phyloP scores from a whole-genome alignment of 345 rosid species.

The Citrus unshiu region DNA sequence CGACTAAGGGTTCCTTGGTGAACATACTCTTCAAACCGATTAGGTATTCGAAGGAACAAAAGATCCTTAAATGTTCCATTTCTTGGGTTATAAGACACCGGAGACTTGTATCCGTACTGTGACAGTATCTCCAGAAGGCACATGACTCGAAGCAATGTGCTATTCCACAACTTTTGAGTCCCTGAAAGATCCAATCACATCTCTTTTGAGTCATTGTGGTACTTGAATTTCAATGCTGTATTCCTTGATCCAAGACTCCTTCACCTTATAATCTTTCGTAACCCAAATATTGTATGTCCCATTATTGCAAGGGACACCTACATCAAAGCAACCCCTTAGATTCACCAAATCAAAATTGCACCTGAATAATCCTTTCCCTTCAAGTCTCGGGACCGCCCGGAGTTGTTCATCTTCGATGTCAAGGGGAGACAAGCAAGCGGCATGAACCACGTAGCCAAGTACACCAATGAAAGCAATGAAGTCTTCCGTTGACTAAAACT shows the following conservation, averaged over 20 bases:
- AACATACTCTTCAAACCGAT: neutral
- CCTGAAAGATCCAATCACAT: neutral
- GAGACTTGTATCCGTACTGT: too few species aligned
- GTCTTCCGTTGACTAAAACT: slow-evolving; percentile 26
- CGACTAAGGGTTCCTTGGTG: neutral
- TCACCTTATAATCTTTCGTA: slow-evolving; percentile 21
- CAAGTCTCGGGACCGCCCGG: slow-evolving; percentile 8
- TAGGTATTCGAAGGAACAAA: neutral
- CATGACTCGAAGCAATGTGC: neutral
- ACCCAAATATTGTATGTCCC: neutral
- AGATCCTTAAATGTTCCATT: neutral
- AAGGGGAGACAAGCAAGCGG: slow-evolving; percentile 15
- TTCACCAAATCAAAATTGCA: neutral
- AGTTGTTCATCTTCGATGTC: slow-evolving; percentile 25
- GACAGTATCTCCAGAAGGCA: neutral
- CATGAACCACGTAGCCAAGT: neutral
- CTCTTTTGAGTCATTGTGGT: slow-evolving; percentile 11
- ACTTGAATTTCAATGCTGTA: slow-evolving; percentile 10
- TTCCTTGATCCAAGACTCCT: slow-evolving; percentile 30
- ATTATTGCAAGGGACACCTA: neutral
- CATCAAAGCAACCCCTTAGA: slow-evolving; percentile 24
- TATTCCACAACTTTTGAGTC: neutral
- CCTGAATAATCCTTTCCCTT: neutral
- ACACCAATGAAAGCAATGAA: slow-evolving; percentile 35
- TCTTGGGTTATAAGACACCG: neutral